Percentiles rank a stretch among this genome's conserved stretches.
These are phyloP conservation scores for Cryptosporidium muris DNA, from an alignment of 169 alveolate species.

Conservation along the genomic window DNA sequence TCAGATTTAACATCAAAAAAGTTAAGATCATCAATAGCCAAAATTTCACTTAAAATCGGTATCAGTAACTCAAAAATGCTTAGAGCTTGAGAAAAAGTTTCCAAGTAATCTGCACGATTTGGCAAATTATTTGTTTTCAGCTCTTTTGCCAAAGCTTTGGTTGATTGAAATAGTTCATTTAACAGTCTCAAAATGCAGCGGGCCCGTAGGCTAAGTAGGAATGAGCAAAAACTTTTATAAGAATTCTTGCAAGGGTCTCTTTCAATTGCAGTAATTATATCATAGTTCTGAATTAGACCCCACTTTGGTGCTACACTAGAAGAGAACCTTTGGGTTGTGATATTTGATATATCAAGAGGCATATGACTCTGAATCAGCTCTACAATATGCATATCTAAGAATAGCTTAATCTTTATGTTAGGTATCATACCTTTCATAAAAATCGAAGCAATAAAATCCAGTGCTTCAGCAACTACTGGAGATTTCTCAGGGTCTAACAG, in stretches of 20 bases:
- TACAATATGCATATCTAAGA: constrained; percentile 43
- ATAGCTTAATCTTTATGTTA: constrained; percentile 19
- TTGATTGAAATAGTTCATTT: constrained; percentile 21
- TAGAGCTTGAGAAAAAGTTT: constrained; percentile 14
- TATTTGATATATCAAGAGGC: constrained; percentile 11
- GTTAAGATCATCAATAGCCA: constrained; percentile 7
- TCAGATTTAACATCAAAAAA: constrained; percentile 10
- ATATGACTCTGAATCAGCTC: constrained; percentile 16
- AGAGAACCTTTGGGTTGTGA: constrained; percentile 12
- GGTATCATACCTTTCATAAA: constrained; percentile 55
- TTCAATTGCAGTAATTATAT: constrained; percentile 28
- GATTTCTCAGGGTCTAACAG: constrained; percentile 38
- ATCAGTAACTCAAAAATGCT: constrained; percentile 25
- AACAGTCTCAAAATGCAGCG: constrained; percentile 10
- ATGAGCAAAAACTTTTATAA: constrained; percentile 18
- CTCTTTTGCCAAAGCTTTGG: constrained; percentile 7
- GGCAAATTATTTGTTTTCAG: constrained; percentile 1
- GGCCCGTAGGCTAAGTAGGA: constrained; percentile 25
- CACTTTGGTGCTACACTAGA: constrained; percentile 8
- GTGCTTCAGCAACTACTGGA: constrained; percentile 44
- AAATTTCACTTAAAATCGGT: constrained; percentile 16
- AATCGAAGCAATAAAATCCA: constrained; percentile 49
- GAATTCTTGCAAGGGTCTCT: constrained; percentile 35
- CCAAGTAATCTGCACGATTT: not conserved
- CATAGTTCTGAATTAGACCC: constrained; percentile 34